Conservation (phyloP, 2,329 filamentous ascomycete species). For the Hypomyces rosellus region DNA sequence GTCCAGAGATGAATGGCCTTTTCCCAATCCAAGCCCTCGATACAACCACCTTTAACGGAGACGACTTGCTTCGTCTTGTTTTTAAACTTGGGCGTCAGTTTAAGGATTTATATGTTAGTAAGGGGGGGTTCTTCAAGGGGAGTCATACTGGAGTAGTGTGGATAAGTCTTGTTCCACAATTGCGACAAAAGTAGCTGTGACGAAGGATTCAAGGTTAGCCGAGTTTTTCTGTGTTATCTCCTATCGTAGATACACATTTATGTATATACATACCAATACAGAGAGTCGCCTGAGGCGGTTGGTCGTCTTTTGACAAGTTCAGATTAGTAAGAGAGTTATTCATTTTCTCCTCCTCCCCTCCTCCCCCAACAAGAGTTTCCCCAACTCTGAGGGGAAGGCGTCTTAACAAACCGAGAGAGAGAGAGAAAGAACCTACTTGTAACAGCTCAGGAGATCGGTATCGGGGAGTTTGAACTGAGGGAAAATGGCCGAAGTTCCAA, state of each 20-base stretch:
- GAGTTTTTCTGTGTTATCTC: too few species aligned
- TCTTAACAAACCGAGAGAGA: too few species aligned
- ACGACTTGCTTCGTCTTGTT: constrained; percentile 50
- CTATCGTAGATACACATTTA: too few species aligned
- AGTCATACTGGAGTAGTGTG: constrained; percentile 51
- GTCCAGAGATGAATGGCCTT: constrained; percentile 62
- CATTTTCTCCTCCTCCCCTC: too few species aligned
- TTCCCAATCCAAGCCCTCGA: constrained; percentile 56
- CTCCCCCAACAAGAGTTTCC: too few species aligned
- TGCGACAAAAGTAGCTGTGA: constrained; percentile 57
- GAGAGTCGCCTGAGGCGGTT: constrained; percentile 48
- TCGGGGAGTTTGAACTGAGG: constrained; percentile 55
- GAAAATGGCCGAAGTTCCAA: constrained; percentile 64
- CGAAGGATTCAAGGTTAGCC: neutral
- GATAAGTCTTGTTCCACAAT: constrained; percentile 59
- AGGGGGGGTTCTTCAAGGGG: neutral
- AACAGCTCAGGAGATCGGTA: constrained; percentile 44
- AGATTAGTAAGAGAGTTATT: too few species aligned
- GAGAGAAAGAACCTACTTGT: constrained; percentile 36
- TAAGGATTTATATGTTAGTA: neutral
- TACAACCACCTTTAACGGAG: constrained; percentile 61
- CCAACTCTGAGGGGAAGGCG: too few species aligned
- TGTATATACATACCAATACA: constrained; percentile 46
- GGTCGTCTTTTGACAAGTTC: constrained; percentile 37
- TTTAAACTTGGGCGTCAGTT: neutral